These are phyloP conservation scores for Ophiostoma angusticollis DNA, from an alignment of 2,329 filamentous ascomycete genomes.

Conservation along the genomic window DNA sequence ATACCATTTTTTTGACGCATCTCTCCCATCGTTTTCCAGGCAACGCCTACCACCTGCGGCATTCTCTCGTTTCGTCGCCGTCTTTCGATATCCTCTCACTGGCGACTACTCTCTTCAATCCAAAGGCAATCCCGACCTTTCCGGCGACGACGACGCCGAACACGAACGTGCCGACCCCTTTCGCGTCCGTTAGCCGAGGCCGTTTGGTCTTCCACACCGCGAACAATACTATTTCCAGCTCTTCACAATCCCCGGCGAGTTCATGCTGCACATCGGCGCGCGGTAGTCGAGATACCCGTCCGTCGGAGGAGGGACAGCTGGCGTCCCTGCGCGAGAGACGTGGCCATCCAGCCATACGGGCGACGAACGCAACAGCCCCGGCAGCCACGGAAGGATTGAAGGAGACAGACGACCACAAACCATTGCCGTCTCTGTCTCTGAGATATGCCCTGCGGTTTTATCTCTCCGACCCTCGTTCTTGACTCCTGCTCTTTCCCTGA, in stretches of 20 bases:
- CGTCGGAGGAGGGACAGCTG: slow-evolving; percentile 1
- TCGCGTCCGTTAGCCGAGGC: too few relatives aligned
- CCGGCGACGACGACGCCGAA: too few relatives aligned
- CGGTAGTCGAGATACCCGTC: not conserved
- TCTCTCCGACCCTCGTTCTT: slow-evolving; percentile 1
- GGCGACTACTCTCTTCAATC: too few relatives aligned
- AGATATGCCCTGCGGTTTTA: slow-evolving; percentile 8
- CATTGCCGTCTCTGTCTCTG: not conserved
- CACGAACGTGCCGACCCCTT: too few relatives aligned
- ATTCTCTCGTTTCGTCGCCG: too few relatives aligned
- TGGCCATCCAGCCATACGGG: not conserved
- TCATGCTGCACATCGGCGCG: not conserved
- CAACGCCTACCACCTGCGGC: too few relatives aligned
- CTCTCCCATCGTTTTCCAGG: too few relatives aligned
- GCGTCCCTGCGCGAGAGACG: slow-evolving; percentile 1
- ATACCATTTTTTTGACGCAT: not conserved
- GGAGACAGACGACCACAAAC: slow-evolving; percentile 4
- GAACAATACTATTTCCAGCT: too few relatives aligned
- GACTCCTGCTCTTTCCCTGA: not conserved
- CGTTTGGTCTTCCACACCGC: too few relatives aligned
- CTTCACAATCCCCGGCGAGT: too few relatives aligned
- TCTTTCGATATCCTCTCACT: too few relatives aligned
- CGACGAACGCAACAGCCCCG: not conserved
- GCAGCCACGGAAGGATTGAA: not conserved
- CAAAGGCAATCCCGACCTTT: too few relatives aligned